Evolutionary conservation across 2,329 filamentous ascomycete genomes (phyloP).

Genomic region (Zarea fungicola): DNA sequence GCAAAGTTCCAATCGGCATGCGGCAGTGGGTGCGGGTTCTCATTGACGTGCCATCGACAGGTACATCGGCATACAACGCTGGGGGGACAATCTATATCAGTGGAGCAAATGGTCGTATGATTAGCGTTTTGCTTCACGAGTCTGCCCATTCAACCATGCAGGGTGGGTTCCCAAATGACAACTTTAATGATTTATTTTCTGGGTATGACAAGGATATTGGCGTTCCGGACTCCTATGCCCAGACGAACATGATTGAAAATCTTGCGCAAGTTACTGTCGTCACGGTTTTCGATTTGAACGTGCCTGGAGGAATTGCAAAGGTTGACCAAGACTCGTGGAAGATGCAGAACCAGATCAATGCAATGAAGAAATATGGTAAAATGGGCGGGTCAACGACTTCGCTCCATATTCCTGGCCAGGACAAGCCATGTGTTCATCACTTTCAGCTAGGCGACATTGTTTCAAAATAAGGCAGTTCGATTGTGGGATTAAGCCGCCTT

Average conservation of each 20-base stretch:
- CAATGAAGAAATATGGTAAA: conserved; percentile 5
- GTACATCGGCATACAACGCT: conserved; percentile 3
- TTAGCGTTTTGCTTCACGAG: conserved; percentile 5
- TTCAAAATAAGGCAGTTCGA: conserved; percentile 1
- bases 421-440: conserved; percentile 6
- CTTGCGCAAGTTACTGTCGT: conserved; percentile 5
- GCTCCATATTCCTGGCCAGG: conserved; percentile 1
- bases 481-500: too few species aligned
- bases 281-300: conserved; percentile 1
- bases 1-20: conserved; percentile 8
- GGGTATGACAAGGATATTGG: conserved; percentile 1
- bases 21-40: conserved; percentile 7
- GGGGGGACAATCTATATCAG: not conserved
- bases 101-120: conserved; percentile 3
- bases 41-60: not conserved
- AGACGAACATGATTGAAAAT: conserved; percentile 9
- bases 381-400: conserved; percentile 1
- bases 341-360: conserved; percentile 5
- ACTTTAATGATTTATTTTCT: conserved; percentile 3
- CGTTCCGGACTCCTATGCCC: conserved; percentile 8
- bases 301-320: not conserved
- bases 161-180: conserved; percentile 4
- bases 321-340: conserved; percentile 3
- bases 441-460: not conserved
- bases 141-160: conserved; percentile 5